Base-by-base conservation (phyloP, 345 rosid species). In the Syzygium oleosum region DNA sequence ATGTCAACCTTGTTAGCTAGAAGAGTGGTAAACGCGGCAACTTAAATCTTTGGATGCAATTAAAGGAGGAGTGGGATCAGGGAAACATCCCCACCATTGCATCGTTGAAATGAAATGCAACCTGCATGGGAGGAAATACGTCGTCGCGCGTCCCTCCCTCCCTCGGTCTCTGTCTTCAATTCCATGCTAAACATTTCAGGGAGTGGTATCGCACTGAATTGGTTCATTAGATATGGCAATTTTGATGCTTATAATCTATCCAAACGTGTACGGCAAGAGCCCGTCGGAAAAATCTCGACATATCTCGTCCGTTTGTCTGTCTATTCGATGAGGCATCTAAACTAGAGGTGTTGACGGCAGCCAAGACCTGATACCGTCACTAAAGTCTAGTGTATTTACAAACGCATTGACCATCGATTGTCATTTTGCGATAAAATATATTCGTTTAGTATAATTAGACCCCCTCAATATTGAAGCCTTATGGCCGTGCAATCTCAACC, bases 361-460 rank as follows among this genome's bases (percentile, higher is more conserved):
- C 14, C 46, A 17, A 68, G 12, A 7, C 14, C 13, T 2, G 19
- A 34, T 4, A 17, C 7, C 14, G 0, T 34, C 25, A 0, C 2
- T 6, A 63, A 8, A 63, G 77, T 12, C 21, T 5, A 63, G 5
- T 29, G 7, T 38, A 61, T 13, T 27, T 27, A 61, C 16, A 13
- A n/a, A 27, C 4, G 1, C 34, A 61, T 27, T n/a, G 2, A n/a
- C 27, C 2, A 0, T 27, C 7, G n/a, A 61, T 27, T 27, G 9
- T 8, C 8, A 61, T 61, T 17, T 6, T n/a, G 14, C 27, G 0
- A 27, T 2, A 8, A 27, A 29, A 12, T 27, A 23, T 56, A 23
- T n/a, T 8, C 61, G 2, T 38, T 38, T 38, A 38, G 41, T 3
- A 3, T 38, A 38, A 3, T 3, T 3, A 38, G 4, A 3, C 41